A percentile compares a stretch with the other conserved stretches of the same genome.
Evolutionary conservation across 1,284 basidiomycete genomes (phyloP).

Genomic region (Rhodotorula sp.): DNA sequence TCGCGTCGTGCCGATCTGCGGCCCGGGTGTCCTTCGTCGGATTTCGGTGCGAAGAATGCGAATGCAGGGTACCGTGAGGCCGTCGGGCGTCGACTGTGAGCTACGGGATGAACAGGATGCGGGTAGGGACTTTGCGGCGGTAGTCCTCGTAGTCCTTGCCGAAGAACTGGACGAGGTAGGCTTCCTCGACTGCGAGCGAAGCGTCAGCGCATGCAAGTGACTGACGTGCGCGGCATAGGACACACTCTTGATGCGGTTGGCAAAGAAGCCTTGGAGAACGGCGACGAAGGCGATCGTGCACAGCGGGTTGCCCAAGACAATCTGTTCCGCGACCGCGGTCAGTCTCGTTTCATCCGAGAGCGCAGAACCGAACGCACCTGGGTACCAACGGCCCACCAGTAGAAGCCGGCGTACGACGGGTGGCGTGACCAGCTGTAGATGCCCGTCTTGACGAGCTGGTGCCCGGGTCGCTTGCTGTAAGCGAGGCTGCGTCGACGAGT

Average conservation of each 20-base stretch:
- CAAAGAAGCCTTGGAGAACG: constrained; percentile 84
- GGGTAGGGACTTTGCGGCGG: constrained; percentile 64
- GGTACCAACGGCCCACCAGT: constrained; percentile 94
- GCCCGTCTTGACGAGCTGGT: constrained; percentile 72
- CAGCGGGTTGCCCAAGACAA: constrained; percentile 84
- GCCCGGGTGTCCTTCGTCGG: neutral
- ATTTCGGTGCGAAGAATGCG: neutral
- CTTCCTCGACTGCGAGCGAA: constrained; percentile 65
- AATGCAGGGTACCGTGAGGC: neutral
- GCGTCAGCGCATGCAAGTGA: no score
- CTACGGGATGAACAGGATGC: constrained; percentile 64
- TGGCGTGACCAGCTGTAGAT: constrained; percentile 86
- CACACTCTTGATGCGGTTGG: constrained; percentile 72
- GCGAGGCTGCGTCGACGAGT: constrained; percentile 56
- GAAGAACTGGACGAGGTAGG: constrained; percentile 71
- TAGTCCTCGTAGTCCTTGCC: constrained; percentile 74
- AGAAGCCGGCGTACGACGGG: constrained; percentile 96
- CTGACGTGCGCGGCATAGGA: constrained; percentile 13
- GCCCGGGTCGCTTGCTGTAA: constrained; percentile 66
- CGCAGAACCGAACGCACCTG: constrained; percentile 26
- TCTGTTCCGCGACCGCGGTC: constrained; percentile 54
- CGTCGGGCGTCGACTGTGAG: neutral
- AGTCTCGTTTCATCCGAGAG: neutral
- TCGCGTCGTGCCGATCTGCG: neutral
- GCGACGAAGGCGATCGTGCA: constrained; percentile 58